phyloP scores from a whole-genome alignment of 2,329 filamentous ascomycete species.

The Paecilomyces sp. region DNA sequence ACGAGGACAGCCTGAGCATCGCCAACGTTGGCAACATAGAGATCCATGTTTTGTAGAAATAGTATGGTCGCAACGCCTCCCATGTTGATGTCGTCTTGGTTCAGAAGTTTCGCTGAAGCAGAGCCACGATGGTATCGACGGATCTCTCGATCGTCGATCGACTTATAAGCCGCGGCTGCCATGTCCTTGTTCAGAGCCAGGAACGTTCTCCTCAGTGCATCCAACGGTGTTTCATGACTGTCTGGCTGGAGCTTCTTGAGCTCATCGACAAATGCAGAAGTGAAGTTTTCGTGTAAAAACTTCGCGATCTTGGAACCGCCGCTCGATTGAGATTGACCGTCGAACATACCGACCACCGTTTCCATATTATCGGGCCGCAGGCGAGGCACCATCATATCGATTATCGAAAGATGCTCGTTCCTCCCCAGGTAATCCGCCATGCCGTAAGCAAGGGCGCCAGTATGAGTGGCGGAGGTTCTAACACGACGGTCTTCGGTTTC shows the following conservation, averaged over 20 bases:
- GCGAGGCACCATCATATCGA: conserved; percentile 89
- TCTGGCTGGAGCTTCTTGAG: conserved; percentile 63
- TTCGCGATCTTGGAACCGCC: conserved; percentile 95
- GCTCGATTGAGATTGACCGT: conserved; percentile 80
- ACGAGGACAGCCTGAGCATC: conserved; percentile 95
- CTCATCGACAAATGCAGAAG: conserved; percentile 73
- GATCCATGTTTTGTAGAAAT: conserved; percentile 80
- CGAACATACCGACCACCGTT: conserved; percentile 88
- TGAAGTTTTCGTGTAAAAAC: conserved; percentile 93
- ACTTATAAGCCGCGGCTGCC: conserved; percentile 73
- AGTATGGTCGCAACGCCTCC: conserved; percentile 88
- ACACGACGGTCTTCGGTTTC: conserved; percentile 93
- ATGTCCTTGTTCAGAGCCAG: conserved; percentile 89
- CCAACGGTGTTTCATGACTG: conserved; percentile 66
- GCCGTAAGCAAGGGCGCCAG: conserved; percentile 85
- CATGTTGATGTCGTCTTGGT: conserved; percentile 80
- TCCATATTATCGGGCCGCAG: conserved; percentile 88
- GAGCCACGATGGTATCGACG: conserved; percentile 60
- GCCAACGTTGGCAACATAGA: conserved; percentile 92
- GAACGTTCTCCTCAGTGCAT: conserved; percentile 82
- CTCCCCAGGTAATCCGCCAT: conserved; percentile 94
- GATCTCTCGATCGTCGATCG: conserved; percentile 65
- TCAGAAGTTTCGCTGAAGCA: conserved; percentile 66
- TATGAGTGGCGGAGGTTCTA: conserved; percentile 89
- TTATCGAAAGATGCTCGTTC: conserved; percentile 89